These are phyloP conservation scores for Asterophora parasitica DNA, from an alignment of 768 basidiomycete species.

Conservation along the genomic window DNA sequence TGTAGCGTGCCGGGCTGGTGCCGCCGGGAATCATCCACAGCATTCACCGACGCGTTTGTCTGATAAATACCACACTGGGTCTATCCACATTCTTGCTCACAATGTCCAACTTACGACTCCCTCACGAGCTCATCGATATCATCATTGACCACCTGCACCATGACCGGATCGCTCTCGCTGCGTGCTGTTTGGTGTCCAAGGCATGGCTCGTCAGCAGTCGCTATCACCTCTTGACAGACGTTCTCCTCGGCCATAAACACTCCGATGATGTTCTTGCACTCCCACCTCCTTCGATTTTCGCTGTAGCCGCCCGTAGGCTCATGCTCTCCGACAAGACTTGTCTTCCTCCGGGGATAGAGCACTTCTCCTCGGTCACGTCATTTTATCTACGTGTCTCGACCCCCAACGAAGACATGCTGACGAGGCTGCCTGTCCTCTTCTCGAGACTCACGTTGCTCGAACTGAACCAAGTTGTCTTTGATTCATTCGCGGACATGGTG, in stretches of 20 bases:
- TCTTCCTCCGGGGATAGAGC: slow-evolving; percentile 6
- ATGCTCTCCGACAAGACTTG: slow-evolving; percentile 3
- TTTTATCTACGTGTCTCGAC: slow-evolving; percentile 7
- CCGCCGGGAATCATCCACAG: background rate
- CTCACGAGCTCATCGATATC: slow-evolving; percentile 16
- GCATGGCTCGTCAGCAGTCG: slow-evolving; percentile 14
- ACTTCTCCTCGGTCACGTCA: slow-evolving; percentile 6
- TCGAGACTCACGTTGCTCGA: slow-evolving; percentile 9
- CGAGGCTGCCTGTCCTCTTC: slow-evolving; percentile 6
- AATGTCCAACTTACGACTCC: background rate
- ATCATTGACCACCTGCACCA: slow-evolving; percentile 19
- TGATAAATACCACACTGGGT: background rate
- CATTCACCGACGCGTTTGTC: background rate
- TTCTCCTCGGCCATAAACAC: slow-evolving; percentile 1
- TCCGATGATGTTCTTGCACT: slow-evolving; percentile 5
- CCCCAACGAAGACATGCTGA: background rate
- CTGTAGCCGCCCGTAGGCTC: slow-evolving; percentile 6
- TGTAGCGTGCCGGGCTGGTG: too few relatives aligned
- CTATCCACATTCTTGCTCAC: too few relatives aligned
- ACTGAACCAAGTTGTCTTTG: slow-evolving; percentile 11
- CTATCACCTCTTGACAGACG: slow-evolving; percentile 13
- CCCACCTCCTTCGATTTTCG: slow-evolving; percentile 3
- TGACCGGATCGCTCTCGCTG: slow-evolving; percentile 9
- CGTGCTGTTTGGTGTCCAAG: slow-evolving; percentile 14
- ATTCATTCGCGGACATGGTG: slow-evolving; percentile 6